A percentile compares a stretch with the other conserved stretches of the same genome.
phyloP scores from a whole-genome alignment of 768 basidiomycete species.

The Boletus rufocinnamomeus region DNA sequence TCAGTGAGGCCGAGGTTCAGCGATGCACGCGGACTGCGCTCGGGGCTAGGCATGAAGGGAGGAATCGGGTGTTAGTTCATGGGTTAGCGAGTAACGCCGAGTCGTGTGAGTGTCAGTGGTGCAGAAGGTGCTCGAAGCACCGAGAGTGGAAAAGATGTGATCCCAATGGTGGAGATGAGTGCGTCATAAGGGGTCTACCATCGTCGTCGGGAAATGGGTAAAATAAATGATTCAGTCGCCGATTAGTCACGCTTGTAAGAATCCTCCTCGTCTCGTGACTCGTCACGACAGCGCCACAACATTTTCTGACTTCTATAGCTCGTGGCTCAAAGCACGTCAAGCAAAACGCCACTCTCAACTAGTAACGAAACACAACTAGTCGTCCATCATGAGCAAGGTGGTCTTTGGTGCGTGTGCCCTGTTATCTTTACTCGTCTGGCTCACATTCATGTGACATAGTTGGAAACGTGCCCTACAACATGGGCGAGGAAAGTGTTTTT shows the following conservation, averaged over 20 bases:
- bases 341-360: background rate
- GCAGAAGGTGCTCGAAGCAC: conserved; percentile 6
- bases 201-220: background rate
- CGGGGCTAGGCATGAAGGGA: background rate
- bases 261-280: conserved; percentile 1
- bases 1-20: background rate
- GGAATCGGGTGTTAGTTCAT: background rate
- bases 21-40: background rate
- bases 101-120: background rate
- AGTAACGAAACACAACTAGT: background rate
- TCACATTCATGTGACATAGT: conserved; percentile 43
- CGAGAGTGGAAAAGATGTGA: background rate
- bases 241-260: background rate
- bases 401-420: conserved; percentile 58
- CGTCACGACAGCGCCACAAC: conserved; percentile 19
- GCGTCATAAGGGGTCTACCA: background rate
- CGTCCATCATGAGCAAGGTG: conserved; percentile 59
- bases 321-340: background rate
- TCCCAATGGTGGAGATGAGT: background rate
- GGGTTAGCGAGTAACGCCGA: background rate
- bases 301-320: background rate
- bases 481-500: conserved; percentile 60
- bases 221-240: background rate
- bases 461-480: conserved; percentile 89
- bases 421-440: background rate